Evolutionary conservation across 2,329 filamentous ascomycete genomes (phyloP), one percentile per base, ranked within the genome.

Genomic region (Bipolaris oryzae): DNA sequence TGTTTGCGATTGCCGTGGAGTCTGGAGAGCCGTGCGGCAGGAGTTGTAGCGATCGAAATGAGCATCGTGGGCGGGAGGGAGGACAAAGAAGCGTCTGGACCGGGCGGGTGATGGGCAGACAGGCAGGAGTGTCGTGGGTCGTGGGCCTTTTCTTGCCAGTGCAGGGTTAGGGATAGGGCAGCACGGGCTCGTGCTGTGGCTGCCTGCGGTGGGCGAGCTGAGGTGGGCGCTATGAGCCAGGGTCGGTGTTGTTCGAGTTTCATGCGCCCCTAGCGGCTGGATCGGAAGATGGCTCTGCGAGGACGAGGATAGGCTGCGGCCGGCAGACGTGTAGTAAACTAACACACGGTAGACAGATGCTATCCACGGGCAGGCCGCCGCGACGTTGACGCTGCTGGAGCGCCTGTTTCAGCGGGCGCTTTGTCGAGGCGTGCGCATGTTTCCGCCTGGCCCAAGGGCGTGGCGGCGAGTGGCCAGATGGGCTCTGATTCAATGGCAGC

Each of bases 201-300:
- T 54, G 53, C 23, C 51, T 54, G 53, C 18, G 48, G 50, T 53
- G 53, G 53, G 51, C 43, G 55, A 57, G 55, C 55, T 55, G 55
- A 54, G 41, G n/a, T 50, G 48, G 37, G 55, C 48, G 50, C 38
- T 49, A 34, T 48, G 54, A 21, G 38, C 54, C 54, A 53, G 54
- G 57, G 47, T 35, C 41, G 28, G 9, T 49, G 52, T 57, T 58
- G 57, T 58, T n/a, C 61, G 58, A 59, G 64, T 66, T 64, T 66
- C 61, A 64, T 54, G 44, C 53, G 54, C 50, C 43, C 62, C 55
- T 46, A 54, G 58, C 53, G 60, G 56, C 56, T 54, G 52, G 63
- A 53, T 57, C 48, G 51, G 44, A 34, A 10, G 39, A 25, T 35
- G 47, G 31, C 52, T 43, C 52, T 31, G 15, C 23, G 31, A 41